These are phyloP conservation scores for Diaporthe destruens DNA, from an alignment of 2,329 filamentous ascomycete species.

Conservation along the genomic window DNA sequence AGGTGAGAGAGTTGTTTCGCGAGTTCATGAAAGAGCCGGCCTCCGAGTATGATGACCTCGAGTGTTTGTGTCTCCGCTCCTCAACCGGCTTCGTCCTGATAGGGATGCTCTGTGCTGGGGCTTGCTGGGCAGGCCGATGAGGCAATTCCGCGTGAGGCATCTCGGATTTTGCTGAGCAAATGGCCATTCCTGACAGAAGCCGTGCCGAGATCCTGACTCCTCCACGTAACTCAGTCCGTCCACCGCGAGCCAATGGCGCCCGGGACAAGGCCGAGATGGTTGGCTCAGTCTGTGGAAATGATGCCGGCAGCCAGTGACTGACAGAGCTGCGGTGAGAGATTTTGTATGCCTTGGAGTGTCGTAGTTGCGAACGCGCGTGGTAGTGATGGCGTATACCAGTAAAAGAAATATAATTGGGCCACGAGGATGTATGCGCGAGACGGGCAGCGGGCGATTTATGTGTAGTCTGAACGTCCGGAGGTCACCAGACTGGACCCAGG, in stretches of 20 bases:
- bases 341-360: not conserved
- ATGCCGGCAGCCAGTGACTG: not conserved
- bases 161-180: constrained; percentile 40
- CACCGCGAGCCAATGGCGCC: constrained; percentile 25
- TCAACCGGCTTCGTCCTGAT: constrained; percentile 43
- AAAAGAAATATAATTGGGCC: constrained; percentile 15
- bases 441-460: constrained; percentile 21
- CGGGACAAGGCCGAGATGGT: not conserved
- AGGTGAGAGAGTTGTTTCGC: constrained; percentile 71
- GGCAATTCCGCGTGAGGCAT: constrained; percentile 50
- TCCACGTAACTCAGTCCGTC: not conserved
- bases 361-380: not conserved
- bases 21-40: constrained; percentile 66
- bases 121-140: constrained; percentile 51
- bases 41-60: constrained; percentile 72
- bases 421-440: not conserved
- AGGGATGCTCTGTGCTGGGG: constrained; percentile 39
- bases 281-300: not conserved
- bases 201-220: constrained; percentile 16
- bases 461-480: constrained; percentile 15
- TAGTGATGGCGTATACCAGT: not conserved
- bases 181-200: constrained; percentile 41
- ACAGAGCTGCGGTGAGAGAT: not conserved
- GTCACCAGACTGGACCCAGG: not conserved
- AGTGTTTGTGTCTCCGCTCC: constrained; percentile 68